These are phyloP conservation scores for Endogone sp. DNA, from an alignment of 192 early-diverging fungal species.

Conservation along the genomic window DNA sequence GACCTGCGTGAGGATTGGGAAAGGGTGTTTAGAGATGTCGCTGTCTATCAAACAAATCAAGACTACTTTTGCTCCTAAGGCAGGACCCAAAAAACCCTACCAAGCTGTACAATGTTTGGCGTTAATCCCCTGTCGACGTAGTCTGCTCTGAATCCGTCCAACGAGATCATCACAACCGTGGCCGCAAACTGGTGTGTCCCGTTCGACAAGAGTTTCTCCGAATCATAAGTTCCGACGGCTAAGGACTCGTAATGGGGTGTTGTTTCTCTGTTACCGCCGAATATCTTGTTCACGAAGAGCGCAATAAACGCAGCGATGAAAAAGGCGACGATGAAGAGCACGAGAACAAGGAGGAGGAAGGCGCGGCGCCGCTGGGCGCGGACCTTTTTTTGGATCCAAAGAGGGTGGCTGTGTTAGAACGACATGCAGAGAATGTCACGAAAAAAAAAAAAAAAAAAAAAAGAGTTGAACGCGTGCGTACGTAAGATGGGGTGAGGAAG, in stretches of 20 bases:
- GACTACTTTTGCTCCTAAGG: too few relatives aligned
- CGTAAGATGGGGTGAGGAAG: not conserved
- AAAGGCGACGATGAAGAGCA: not conserved
- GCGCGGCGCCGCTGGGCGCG: too few relatives aligned
- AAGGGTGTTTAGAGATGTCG: not conserved
- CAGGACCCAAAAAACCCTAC: conserved; percentile 35
- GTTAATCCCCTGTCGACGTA: conserved; percentile 76
- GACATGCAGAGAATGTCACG: too few relatives aligned
- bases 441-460: too few relatives aligned
- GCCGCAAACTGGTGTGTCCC: conserved; percentile 63
- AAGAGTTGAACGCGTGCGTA: not conserved
- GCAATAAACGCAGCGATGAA: not conserved
- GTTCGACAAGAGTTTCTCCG: conserved; percentile 35
- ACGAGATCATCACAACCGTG: conserved; percentile 77
- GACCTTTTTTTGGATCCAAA: too few relatives aligned
- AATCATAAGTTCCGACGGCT: not conserved
- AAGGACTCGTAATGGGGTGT: not conserved
- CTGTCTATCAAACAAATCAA: too few relatives aligned
- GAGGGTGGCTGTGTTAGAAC: too few relatives aligned
- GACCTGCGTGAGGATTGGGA: conserved; percentile 22
- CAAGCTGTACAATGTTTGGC: conserved; percentile 55
- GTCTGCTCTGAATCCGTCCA: conserved; percentile 85
- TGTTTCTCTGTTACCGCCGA: too few relatives aligned
- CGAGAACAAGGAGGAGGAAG: not conserved
- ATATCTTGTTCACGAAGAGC: too few relatives aligned